Evolutionary conservation across 2,329 filamentous ascomycete species (phyloP), one percentile per base, ranked within the genome.

Genomic region (Neonectria hederae): DNA sequence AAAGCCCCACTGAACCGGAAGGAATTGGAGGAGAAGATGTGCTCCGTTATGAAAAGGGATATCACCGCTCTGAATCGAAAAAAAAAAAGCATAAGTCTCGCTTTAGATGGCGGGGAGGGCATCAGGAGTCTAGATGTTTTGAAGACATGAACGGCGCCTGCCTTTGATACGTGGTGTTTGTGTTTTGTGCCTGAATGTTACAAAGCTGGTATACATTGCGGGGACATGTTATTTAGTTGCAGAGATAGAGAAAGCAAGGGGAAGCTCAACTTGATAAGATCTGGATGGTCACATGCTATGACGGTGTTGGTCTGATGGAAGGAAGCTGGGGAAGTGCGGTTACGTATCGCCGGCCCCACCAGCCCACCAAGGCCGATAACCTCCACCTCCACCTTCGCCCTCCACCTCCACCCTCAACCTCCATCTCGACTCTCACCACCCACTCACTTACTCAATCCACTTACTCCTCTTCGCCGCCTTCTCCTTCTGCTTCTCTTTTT

Each of bases 321-420:
- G 43, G 57, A 54, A 46, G 57, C 57, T 60, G 43, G 54, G 57
- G 54, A 48, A 40, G 26, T 51, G 55, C 54, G 55, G 61, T n/a
- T 63, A 59, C 61, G 42, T 62, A 56, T 62, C 53, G 53, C 54
- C 32, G 40, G 54, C 63, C 63, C 63, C 63, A 65, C 63, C 63
- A 62, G n/a, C 43, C 54, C 63, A 62, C 54, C 53, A 19, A 55
- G 26, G 51, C 40, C 59, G 49, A 63, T 59, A 55, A 49, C 57
- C 57, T 54, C 57, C 28, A 26, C 24, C 24, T 26, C 24, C 4
- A 26, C 57, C 57, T 54, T 53, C 28, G 7, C 24, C 24, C 7
- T 7, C 4, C 4, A 38, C 52, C 55, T 57, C 59, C 30, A 19
- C 42, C 51, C 42, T 52, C 51, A 42, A 43, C 52, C 55, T 57